phyloP scores from a whole-genome alignment of 768 basidiomycete genomes.

The Pleurotus djamor region DNA sequence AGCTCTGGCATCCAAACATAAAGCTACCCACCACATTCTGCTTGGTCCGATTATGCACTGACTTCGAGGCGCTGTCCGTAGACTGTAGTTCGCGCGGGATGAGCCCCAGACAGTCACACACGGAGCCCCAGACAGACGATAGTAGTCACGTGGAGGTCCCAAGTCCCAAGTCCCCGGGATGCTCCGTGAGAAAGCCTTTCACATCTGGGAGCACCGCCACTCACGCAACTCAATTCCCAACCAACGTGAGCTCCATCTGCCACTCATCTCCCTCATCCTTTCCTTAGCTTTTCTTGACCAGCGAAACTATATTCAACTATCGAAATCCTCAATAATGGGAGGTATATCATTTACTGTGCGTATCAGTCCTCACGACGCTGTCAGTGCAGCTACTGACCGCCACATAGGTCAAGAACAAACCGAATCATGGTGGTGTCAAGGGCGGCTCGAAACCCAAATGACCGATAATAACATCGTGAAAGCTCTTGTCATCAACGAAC shows the following conservation, averaged over 20 bases:
- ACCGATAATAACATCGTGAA: not conserved
- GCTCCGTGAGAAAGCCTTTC: not conserved
- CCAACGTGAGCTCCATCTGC: not conserved
- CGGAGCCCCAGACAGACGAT: too few species aligned
- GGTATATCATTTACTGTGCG: not conserved
- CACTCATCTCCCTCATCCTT: not conserved
- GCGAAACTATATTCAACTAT: not conserved
- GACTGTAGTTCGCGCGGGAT: too few species aligned
- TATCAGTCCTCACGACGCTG: not conserved
- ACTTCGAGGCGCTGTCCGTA: too few species aligned
- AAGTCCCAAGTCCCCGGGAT: not conserved
- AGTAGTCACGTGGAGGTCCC: too few species aligned
- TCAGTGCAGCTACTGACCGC: not conserved
- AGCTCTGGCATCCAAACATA: too few species aligned
- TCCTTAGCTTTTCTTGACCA: not conserved
- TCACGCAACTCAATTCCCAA: not conserved
- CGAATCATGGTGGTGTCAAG: conserved; percentile 6
- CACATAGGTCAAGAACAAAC: conserved; percentile 5
- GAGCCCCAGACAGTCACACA: too few species aligned
- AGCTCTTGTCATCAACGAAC: not conserved
- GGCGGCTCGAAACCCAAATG: conserved; percentile 1
- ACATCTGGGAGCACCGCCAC: not conserved
- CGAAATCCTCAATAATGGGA: not conserved
- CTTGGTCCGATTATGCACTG: too few species aligned
- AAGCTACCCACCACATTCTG: too few species aligned